Percentiles rank a stretch among this genome's conserved stretches.
Conservation (phyloP, 345 rosid species). For the Eucalyptus cladocalyx region DNA sequence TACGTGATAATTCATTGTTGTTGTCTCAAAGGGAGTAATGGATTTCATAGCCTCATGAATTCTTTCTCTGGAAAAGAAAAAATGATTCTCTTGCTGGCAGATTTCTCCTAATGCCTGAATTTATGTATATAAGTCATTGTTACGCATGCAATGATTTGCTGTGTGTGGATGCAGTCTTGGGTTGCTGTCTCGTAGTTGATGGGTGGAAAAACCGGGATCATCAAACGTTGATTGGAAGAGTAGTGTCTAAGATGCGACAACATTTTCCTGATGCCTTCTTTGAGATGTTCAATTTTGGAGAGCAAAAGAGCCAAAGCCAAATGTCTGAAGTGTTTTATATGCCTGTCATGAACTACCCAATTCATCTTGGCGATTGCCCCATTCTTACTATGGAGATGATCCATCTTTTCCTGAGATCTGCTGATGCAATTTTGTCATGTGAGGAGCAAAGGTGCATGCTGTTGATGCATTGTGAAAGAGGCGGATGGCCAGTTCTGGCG, state of each 20-base stretch:
- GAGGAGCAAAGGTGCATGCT: conserved; percentile 43
- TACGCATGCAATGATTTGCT: no score
- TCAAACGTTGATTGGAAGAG: conserved; percentile 44
- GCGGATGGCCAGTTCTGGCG: conserved; percentile 84
- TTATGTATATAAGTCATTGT: no score
- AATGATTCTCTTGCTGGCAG: not conserved
- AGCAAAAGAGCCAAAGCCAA: conserved; percentile 39
- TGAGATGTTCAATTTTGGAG: conserved; percentile 74
- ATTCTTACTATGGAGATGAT: conserved; percentile 71
- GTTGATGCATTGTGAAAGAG: conserved; percentile 80
- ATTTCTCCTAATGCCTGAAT: not conserved
- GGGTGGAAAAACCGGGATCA: conserved; percentile 47
- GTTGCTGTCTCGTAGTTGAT: conserved; percentile 70
- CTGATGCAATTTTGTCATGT: conserved; percentile 81
- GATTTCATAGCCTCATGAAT: not conserved
- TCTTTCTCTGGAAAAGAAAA: not conserved
- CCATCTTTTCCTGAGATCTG: conserved; percentile 82
- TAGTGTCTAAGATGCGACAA: conserved; percentile 47
- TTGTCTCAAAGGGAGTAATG: not conserved
- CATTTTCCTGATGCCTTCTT: conserved; percentile 66
- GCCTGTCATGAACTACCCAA: conserved; percentile 89
- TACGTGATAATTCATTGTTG: no score
- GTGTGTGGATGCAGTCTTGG: no score
- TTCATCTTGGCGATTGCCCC: conserved; percentile 82
- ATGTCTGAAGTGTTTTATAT: conserved; percentile 50